Evolutionary conservation across 768 basidiomycete genomes (phyloP), one percentile per base, ranked within the genome.

Genomic region (Nidularia pulvinata): DNA sequence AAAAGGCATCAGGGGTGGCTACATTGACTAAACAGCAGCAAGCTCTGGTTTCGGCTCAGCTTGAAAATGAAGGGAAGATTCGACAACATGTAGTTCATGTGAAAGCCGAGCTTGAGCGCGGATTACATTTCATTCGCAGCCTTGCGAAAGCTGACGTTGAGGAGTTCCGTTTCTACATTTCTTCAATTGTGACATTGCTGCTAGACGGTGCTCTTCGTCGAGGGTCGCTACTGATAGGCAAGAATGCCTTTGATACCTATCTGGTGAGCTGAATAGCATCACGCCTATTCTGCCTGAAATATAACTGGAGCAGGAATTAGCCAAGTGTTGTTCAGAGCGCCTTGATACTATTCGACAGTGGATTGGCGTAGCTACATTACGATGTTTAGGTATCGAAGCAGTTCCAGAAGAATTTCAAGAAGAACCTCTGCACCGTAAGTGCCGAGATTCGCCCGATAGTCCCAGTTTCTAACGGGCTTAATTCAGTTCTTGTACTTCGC

Each of bases 11-110:
- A 1, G 63, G 69, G 1, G 60, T 75, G 1, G 72, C 70, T 5
- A 74, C 75, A 1, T 68, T 98, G 14, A 91, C 91, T 1, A 98
- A 94, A 65, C 86, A 89, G 54, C 93, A 97, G 54, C 85, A 89
- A 55, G 86, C 84, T 0, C 79, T 93, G n/a, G 82, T 98, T 10
- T 80, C 88, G 48, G 85, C 85, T 3, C 96, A 98, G 65, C 76
- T 96, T 5, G 81, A 83, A 33, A 91, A 91, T 57, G 97, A 99
- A 64, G 70, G 82, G 0, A 77, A 74, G 7, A 77, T 92, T 6
- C 84, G 96, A 6, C 68, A 73, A 46, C 76, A 72, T 16, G 88
- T 98, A 1, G 63, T 66, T 4, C 60, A 55, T 0, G 68, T 91
- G 14, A 83, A 89, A 57, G 66, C 70, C 0, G 71, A 71, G 4